These are phyloP conservation scores for Babesia sp. DNA, from an alignment of 169 alveolate species.

Conservation along the genomic window DNA sequence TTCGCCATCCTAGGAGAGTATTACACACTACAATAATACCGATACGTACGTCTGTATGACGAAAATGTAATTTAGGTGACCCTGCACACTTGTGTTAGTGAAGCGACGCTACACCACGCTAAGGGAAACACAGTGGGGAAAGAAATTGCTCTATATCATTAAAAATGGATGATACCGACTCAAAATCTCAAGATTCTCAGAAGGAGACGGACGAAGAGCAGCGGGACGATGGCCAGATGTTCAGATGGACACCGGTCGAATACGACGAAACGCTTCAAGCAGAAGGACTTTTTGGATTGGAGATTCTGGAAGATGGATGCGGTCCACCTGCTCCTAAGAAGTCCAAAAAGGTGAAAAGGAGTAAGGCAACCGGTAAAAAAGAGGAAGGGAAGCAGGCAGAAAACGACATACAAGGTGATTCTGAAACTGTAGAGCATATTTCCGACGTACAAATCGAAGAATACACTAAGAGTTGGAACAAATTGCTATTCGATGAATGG, in stretches of 20 bases:
- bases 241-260: conserved; percentile 49
- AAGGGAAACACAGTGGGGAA: neutral
- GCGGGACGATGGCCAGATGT: neutral
- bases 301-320: conserved; percentile 41
- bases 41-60: neutral
- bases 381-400: neutral
- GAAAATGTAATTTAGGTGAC: neutral
- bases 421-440: neutral
- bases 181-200: neutral
- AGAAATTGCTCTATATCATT: neutral
- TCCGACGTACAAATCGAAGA: conserved; percentile 13
- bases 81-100: neutral
- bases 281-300: conserved; percentile 58
- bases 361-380: neutral
- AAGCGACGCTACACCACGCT: neutral
- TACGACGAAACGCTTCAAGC: conserved; percentile 38
- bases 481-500: conserved; percentile 22
- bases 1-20: conserved; percentile 29
- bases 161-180: conserved; percentile 8
- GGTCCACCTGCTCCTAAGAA: neutral
- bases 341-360: conserved; percentile 2
- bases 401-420: neutral
- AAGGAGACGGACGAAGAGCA: neutral
- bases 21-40: neutral
- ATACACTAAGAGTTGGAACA: conserved; percentile 27